A percentile compares a stretch with the other conserved stretches of the same genome.
phyloP scores from a whole-genome alignment of 2,329 filamentous ascomycete genomes.

The Sporothrix sp. region DNA sequence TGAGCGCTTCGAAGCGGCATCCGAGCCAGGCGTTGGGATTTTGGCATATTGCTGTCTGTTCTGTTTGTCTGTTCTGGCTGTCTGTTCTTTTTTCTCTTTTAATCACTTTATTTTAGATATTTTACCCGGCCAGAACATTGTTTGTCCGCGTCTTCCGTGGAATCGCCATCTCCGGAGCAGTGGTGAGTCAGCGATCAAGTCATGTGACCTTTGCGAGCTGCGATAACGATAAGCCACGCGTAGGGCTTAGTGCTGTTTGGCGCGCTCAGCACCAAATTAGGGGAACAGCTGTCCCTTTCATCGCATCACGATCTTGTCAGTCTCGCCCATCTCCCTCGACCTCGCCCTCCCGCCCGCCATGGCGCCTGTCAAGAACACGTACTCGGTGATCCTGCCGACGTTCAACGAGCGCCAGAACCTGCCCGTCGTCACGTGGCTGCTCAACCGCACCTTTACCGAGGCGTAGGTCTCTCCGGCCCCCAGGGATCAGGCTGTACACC shows the following conservation, averaged over 20 bases:
- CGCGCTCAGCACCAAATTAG: no score
- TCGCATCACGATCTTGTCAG: not conserved
- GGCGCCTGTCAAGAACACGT: conserved; percentile 58
- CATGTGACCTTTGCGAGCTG: not conserved
- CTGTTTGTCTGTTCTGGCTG: not conserved
- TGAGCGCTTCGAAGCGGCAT: no score
- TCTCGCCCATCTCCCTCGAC: no score
- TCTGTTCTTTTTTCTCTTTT: not conserved
- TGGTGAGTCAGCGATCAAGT: not conserved
- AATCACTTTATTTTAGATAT: no score
- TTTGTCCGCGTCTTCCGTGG: no score
- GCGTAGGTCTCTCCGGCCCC: conserved; percentile 46
- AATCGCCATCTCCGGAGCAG: no score
- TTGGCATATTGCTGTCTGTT: no score
- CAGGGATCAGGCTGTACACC: not conserved
- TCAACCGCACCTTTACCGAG: conserved; percentile 85
- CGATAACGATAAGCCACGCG: not conserved
- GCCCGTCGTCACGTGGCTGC: conserved; percentile 88
- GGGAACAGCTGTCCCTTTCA: not conserved
- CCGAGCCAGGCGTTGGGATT: no score
- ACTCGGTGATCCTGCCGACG: conserved; percentile 93
- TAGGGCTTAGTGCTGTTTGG: no score
- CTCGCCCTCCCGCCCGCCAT: conserved; percentile 26
- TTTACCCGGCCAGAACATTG: no score
- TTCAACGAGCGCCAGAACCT: conserved; percentile 98